A percentile compares a stretch with the other conserved stretches of the same genome.
Conservation (phyloP, 1,284 basidiomycete species). For the Malassezia japonica region DNA sequence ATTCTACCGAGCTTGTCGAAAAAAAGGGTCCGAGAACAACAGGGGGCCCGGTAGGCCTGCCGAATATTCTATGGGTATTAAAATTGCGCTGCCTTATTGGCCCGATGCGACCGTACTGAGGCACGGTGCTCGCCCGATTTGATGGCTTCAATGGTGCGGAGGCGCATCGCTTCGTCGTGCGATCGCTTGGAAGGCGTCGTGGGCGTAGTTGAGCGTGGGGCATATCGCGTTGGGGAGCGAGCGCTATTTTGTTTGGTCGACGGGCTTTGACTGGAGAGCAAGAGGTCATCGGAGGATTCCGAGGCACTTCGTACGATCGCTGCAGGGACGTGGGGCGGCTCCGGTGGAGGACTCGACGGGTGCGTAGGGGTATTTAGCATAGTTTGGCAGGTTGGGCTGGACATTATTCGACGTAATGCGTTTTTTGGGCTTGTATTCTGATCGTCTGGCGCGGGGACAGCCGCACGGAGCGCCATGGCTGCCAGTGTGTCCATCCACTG, state of each 20-base stretch:
- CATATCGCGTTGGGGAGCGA: not conserved
- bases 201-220: not conserved
- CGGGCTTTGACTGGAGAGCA: not conserved
- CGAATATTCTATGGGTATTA: not conserved
- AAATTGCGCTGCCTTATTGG: not conserved
- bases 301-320: too few relatives aligned
- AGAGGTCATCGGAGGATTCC: not conserved
- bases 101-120: not conserved
- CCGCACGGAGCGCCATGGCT: too few relatives aligned
- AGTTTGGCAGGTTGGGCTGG: too few relatives aligned
- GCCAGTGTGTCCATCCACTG: too few relatives aligned
- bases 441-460: too few relatives aligned
- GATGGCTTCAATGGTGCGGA: not conserved
- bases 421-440: too few relatives aligned
- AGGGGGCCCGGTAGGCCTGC: not conserved
- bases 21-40: slow-evolving; percentile 4
- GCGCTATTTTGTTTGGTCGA: not conserved
- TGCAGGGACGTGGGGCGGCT: too few relatives aligned
- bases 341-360: too few relatives aligned
- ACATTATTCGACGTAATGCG: too few relatives aligned
- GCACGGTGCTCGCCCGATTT: not conserved
- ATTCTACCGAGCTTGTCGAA: too few relatives aligned
- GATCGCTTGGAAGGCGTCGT: not conserved
- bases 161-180: not conserved
- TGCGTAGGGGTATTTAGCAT: too few relatives aligned